Conservation (phyloP, 192 early-diverging fungal species). For the Powellomyces hirtus region DNA sequence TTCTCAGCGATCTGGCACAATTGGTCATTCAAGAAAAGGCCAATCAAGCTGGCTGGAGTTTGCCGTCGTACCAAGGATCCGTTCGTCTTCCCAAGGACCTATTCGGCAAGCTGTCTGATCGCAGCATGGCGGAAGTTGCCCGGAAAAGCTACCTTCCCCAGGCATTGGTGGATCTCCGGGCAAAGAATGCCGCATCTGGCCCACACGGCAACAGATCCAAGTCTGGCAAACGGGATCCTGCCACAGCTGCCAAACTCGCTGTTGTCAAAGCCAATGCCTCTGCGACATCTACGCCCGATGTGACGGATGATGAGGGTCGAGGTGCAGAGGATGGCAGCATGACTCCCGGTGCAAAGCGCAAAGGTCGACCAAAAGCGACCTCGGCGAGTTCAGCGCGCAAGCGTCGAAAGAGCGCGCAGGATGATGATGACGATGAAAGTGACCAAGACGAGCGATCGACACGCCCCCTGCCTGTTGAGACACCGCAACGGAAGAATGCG, state of each 20-base stretch:
- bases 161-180: slow-evolving; percentile 18
- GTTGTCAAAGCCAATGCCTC: not conserved
- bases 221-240: not conserved
- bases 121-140: slow-evolving; percentile 9
- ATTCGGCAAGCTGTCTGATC: slow-evolving; percentile 46
- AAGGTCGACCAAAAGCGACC: not conserved
- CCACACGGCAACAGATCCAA: not conserved
- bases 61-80: slow-evolving; percentile 74
- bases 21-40: slow-evolving; percentile 76
- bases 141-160: slow-evolving; percentile 37
- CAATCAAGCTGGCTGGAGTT: slow-evolving; percentile 70
- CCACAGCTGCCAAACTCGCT: not conserved
- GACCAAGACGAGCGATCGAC: not conserved
- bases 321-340: slow-evolving; percentile 8
- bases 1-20: slow-evolving; percentile 80
- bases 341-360: slow-evolving; percentile 4
- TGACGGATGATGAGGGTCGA: not conserved
- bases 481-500: slow-evolving; percentile 13
- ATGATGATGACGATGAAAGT: not conserved
- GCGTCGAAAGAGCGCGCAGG: slow-evolving; percentile 7
- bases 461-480: not conserved
- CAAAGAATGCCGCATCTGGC: slow-evolving; percentile 8
- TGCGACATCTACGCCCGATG: not conserved
- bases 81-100: slow-evolving; percentile 67
- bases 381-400: not conserved